phyloP scores from a whole-genome alignment of 805 yeast species.

The Yamadazyma paraphyllophila region DNA sequence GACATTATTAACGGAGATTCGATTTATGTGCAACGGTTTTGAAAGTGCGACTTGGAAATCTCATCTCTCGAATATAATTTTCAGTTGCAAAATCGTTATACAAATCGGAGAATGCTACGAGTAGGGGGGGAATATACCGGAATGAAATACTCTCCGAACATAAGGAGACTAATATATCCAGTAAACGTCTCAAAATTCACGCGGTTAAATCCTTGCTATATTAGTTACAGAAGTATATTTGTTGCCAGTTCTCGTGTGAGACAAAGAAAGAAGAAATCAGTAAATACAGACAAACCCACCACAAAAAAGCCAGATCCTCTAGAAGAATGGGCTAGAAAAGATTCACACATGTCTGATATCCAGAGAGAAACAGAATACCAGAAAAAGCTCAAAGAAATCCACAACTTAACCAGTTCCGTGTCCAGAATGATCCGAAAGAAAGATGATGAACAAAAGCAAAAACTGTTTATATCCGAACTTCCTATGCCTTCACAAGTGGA shows the following conservation, averaged over 20 bases:
- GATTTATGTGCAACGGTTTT: not conserved
- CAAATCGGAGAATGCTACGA: not conserved
- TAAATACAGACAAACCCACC: not conserved
- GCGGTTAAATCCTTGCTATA: too few species aligned
- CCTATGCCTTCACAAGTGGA: conserved; percentile 20
- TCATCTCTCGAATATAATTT: not conserved
- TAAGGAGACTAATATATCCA: too few species aligned
- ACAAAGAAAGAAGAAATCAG: not conserved
- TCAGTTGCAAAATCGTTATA: not conserved
- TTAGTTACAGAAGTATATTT: conserved; percentile 3
- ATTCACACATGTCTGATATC: conserved; percentile 18
- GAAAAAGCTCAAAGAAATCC: conserved; percentile 26
- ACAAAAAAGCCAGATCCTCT: not conserved
- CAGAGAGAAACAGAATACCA: conserved; percentile 23
- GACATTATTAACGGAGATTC: conserved; percentile 7
- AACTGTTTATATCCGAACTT: conserved; percentile 12
- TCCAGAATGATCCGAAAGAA: conserved; percentile 21
- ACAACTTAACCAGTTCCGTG: conserved; percentile 28
- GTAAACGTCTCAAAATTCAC: too few species aligned
- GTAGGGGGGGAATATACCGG: not conserved
- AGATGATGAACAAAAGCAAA: conserved; percentile 18
- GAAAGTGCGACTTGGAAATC: not conserved
- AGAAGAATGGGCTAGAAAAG: conserved; percentile 21
- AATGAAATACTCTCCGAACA: too few species aligned
- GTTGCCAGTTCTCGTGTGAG: conserved; percentile 5